Evolutionary conservation across 1,284 basidiomycete genomes (phyloP).

Genomic region (Sporisorium scitamineum): DNA sequence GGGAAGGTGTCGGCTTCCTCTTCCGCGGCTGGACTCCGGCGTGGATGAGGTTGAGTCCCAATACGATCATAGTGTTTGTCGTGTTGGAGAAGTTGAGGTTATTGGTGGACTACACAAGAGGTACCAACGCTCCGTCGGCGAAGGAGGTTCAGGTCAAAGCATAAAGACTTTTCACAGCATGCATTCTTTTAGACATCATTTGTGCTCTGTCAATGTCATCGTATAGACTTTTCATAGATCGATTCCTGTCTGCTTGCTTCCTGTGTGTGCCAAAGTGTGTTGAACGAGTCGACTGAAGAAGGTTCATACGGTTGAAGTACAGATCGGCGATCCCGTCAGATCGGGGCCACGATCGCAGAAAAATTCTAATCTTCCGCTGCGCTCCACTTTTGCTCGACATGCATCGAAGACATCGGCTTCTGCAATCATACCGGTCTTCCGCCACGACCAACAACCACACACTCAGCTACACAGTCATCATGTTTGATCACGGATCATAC

Average conservation of each 20-base stretch:
- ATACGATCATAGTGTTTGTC: conserved; percentile 67
- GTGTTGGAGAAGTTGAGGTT: conserved; percentile 63
- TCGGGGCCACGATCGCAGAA: not conserved
- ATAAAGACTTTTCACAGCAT: conserved; percentile 1
- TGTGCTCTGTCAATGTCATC: not conserved
- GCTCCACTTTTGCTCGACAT: conserved; percentile 13
- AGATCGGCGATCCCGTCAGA: not conserved
- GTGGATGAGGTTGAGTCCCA: conserved; percentile 70
- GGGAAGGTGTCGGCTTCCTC: conserved; percentile 72
- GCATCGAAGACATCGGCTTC: not conserved
- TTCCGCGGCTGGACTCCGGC: conserved; percentile 74
- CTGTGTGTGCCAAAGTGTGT: not conserved
- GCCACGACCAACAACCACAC: conserved; percentile 5
- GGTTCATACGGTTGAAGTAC: no score
- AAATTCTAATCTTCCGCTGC: conserved; percentile 1
- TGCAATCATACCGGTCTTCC: not conserved
- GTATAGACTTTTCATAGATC: not conserved
- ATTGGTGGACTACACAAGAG: conserved; percentile 55
- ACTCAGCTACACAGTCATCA: conserved; percentile 2
- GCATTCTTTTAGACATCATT: not conserved
- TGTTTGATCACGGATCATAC: conserved; percentile 43
- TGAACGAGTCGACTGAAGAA: not conserved
- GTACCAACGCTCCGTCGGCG: not conserved
- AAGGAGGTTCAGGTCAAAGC: conserved; percentile 17
- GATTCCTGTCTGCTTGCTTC: not conserved